Percentiles rank a stretch among this genome's conserved stretches.
These are phyloP conservation scores for Fragaria nilgerrensis DNA, from an alignment of 306 rosid species.

Conservation along the genomic window DNA sequence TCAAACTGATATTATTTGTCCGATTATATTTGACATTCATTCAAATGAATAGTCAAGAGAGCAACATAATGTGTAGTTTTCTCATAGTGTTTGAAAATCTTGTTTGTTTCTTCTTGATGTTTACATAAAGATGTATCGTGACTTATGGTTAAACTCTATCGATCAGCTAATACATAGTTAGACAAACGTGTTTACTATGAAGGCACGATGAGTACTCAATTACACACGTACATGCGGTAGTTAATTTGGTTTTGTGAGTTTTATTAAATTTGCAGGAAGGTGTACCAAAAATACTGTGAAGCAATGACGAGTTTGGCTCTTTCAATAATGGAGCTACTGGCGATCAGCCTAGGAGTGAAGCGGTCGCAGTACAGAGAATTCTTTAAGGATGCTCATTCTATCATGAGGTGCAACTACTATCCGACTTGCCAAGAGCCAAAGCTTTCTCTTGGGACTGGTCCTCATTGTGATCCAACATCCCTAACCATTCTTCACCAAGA, in stretches of 20 bases:
- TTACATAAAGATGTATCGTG: no score
- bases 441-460: constrained; percentile 63
- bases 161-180: not conserved
- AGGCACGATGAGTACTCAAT: not conserved
- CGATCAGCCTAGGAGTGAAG: constrained; percentile 64
- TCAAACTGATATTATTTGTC: no score
- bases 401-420: constrained; percentile 77
- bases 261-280: constrained; percentile 23
- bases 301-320: constrained; percentile 54
- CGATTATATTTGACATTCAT: no score
- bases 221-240: not conserved
- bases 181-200: not conserved
- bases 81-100: no score
- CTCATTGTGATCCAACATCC: constrained; percentile 81
- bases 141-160: no score
- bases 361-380: constrained; percentile 37
- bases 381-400: constrained; percentile 56
- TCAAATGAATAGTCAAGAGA: no score
- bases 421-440: constrained; percentile 55
- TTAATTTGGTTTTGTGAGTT: not conserved
- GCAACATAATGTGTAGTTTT: no score
- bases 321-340: constrained; percentile 53
- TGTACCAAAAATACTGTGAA: constrained; percentile 58
- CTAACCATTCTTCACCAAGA: constrained; percentile 77
- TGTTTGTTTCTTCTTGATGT: no score